Evolutionary conservation across 257 asterid genomes (phyloP), one percentile per base, ranked within the genome.

Genomic region (Solanum boliviense): DNA sequence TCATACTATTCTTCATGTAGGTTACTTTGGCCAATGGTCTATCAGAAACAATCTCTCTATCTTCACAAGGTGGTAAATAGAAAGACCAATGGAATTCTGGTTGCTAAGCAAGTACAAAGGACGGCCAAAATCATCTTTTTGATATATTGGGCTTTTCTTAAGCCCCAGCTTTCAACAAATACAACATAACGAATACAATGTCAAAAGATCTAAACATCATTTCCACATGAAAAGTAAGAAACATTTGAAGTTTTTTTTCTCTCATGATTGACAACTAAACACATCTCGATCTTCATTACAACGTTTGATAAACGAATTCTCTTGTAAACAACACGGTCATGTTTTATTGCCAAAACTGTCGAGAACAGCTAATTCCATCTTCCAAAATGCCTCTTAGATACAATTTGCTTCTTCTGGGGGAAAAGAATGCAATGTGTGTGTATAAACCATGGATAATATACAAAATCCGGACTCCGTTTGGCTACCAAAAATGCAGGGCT

Each of bases 381-480:
- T 87, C 72, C 70, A 58, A 52, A 39, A 84, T 39, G 87, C 31
- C 72, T 78, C 85, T 86, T 32, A 72, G 58, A 78, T 87, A 88
- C 72, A 62, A 78, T 36, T 38, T 78, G 79, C 88, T 88, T 56
- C 86, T 68, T 91, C 62, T 86, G 86, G 87, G 88, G 88, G 67
- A 44, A 92, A 94, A 94, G 91, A 90, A 92, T 90, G 91, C 91
- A 74, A 83, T 73, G 86, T 23, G 88, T 88, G 78, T 58, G 25
- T 71, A 31, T 70, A 31, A 70, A 82, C 84, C 92, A 88, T 92
- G 90, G 93, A 76, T 71, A 90, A 90, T 91, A 84, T 90, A 93
- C 94, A 92, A 86, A 86, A 90, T 85, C 90, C 92, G 84, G 91
- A 91, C 91, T 90, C 91, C 87, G 70, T 89, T 88, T 89, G 91